A percentile compares a stretch with the other conserved stretches of the same genome.
These are phyloP conservation scores for Aspergillus quadrilineatus DNA, from an alignment of 2,329 filamentous ascomycete species.

Conservation along the genomic window DNA sequence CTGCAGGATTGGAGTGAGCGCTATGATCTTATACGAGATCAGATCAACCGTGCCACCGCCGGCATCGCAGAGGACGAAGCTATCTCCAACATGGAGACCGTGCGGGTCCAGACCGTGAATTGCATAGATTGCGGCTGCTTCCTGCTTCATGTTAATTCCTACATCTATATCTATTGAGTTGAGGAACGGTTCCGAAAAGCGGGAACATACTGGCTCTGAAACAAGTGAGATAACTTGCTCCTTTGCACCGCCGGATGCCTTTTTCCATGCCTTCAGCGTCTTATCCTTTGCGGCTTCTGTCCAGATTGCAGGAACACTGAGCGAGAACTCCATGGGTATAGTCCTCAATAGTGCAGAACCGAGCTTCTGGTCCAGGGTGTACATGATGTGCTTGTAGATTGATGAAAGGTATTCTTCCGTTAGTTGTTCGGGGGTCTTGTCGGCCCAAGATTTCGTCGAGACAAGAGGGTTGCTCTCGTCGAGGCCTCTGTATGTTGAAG, in stretches of 20 bases:
- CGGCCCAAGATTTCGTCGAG: constrained; percentile 6
- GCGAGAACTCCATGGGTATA: constrained; percentile 8
- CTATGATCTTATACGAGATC: constrained; percentile 29
- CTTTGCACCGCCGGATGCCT: background rate
- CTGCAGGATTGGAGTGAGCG: constrained; percentile 23
- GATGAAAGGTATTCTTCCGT: constrained; percentile 9
- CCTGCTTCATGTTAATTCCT: background rate
- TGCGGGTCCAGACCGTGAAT: constrained; percentile 15
- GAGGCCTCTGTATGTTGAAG: background rate
- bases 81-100: constrained; percentile 20
- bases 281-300: constrained; percentile 14
- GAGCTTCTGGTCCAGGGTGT: constrained; percentile 10
- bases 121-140: constrained; percentile 13
- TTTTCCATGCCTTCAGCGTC: constrained; percentile 10
- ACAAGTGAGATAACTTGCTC: background rate
- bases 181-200: too few relatives aligned
- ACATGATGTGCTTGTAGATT: constrained; percentile 11
- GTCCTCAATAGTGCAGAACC: constrained; percentile 6
- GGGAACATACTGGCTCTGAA: background rate
- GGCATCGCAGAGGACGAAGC: constrained; percentile 29
- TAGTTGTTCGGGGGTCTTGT: constrained; percentile 4
- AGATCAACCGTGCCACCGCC: constrained; percentile 33
- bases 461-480: constrained; percentile 11
- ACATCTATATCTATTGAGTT: too few relatives aligned
- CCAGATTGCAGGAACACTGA: constrained; percentile 12